Percentiles rank a stretch among this genome's conserved stretches.
These are phyloP conservation scores for Coniella vitis DNA, from an alignment of 2,329 filamentous ascomycete genomes.

Conservation along the genomic window DNA sequence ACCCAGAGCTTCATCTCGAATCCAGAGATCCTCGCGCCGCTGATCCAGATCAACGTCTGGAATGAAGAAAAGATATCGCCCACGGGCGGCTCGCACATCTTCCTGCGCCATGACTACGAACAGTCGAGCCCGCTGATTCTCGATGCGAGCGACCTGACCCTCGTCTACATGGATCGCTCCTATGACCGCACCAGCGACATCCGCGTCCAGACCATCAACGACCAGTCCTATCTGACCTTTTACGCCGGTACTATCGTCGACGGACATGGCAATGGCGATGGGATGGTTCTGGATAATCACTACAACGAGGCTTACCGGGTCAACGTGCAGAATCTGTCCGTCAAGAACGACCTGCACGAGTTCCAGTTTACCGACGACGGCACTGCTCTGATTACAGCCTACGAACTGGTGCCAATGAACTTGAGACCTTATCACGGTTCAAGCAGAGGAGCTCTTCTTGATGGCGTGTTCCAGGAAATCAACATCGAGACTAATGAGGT, in stretches of 20 bases:
- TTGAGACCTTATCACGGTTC: slow-evolving; percentile 18
- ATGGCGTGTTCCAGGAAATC: slow-evolving; percentile 36
- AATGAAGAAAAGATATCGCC: slow-evolving; percentile 21
- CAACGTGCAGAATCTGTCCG: not conserved
- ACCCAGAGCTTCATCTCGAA: slow-evolving; percentile 28
- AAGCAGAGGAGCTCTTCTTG: slow-evolving; percentile 23
- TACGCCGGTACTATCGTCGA: slow-evolving; percentile 17
- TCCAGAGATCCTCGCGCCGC: slow-evolving; percentile 25
- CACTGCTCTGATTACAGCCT: slow-evolving; percentile 33
- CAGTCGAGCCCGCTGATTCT: slow-evolving; percentile 29
- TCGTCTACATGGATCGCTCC: slow-evolving; percentile 31
- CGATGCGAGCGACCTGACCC: slow-evolving; percentile 28
- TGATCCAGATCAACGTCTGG: slow-evolving; percentile 29
- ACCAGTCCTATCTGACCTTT: slow-evolving; percentile 18
- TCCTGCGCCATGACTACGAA: slow-evolving; percentile 24
- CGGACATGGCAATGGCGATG: slow-evolving; percentile 11
- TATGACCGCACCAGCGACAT: slow-evolving; percentile 24
- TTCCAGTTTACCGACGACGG: slow-evolving; percentile 32
- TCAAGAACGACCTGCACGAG: slow-evolving; percentile 25
- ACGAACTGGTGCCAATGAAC: slow-evolving; percentile 21
- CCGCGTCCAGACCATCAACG: slow-evolving; percentile 18
- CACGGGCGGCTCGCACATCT: slow-evolving; percentile 26
- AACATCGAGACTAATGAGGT: slow-evolving; percentile 41
- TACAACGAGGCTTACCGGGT: slow-evolving; percentile 13
- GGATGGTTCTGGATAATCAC: slow-evolving; percentile 2